phyloP scores from a whole-genome alignment of 2,329 filamentous ascomycete species.

The Aspergillus clavatus region DNA sequence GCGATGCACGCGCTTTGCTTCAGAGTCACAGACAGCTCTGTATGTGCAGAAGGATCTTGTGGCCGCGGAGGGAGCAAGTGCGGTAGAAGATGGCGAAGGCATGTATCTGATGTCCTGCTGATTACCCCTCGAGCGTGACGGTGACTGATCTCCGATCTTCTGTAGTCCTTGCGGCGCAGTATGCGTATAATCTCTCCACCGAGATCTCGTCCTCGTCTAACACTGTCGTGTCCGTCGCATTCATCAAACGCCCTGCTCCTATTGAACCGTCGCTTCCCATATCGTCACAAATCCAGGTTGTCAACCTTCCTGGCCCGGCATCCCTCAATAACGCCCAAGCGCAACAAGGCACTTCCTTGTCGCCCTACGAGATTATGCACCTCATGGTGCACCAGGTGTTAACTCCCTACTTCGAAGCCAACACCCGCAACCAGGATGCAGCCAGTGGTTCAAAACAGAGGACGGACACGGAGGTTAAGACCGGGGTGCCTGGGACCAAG shows the following conservation, averaged over 20 bases:
- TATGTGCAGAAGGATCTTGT: conserved; percentile 80
- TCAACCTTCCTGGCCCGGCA: conserved; percentile 81
- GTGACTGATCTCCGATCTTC: neutral
- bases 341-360: conserved; percentile 67
- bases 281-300: conserved; percentile 83
- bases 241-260: conserved; percentile 83
- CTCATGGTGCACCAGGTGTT: conserved; percentile 86
- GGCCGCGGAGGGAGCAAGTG: conserved; percentile 48
- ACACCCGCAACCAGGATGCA: conserved; percentile 74
- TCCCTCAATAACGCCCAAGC: conserved; percentile 61
- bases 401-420: conserved; percentile 95
- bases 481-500: conserved; percentile 93
- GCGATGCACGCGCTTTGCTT: conserved; percentile 82
- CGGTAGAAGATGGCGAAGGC: conserved; percentile 38
- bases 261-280: conserved; percentile 81
- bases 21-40: conserved; percentile 78
- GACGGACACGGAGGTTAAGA: conserved; percentile 83
- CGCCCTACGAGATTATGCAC: conserved; percentile 88
- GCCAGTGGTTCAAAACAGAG: conserved; percentile 63
- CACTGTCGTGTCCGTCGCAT: conserved; percentile 80
- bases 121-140: neutral
- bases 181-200: conserved; percentile 73
- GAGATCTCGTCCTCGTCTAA: conserved; percentile 71
- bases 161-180: conserved; percentile 39
- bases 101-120: conserved; percentile 18